A percentile compares a stretch with the other conserved stretches of the same genome.
Evolutionary conservation across 2,329 filamentous ascomycete species (phyloP).

Genomic region (Phialemoniopsis sp.): DNA sequence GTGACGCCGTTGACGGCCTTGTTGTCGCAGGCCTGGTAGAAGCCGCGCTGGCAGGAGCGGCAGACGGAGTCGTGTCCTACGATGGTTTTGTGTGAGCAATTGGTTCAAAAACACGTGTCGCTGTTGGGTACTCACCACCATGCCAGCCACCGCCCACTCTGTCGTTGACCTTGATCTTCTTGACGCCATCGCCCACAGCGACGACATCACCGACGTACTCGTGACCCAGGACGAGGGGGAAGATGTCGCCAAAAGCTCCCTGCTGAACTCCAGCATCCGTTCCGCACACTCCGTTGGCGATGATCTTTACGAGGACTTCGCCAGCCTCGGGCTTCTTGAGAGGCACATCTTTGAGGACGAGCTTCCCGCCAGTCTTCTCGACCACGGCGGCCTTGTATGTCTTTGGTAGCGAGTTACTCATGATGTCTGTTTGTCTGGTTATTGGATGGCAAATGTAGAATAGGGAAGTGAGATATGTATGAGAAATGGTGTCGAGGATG

Average conservation of each 20-base stretch:
- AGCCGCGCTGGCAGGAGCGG: slow-evolving; percentile 55
- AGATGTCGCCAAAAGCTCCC: slow-evolving; percentile 49
- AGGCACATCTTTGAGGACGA: slow-evolving; percentile 55
- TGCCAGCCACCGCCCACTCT: slow-evolving; percentile 67
- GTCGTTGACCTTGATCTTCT: slow-evolving; percentile 58
- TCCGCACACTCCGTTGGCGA: slow-evolving; percentile 70
- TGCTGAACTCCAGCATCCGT: slow-evolving; percentile 46
- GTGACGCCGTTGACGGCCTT: slow-evolving; percentile 60
- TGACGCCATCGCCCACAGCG: slow-evolving; percentile 52
- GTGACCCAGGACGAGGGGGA: slow-evolving; percentile 64
- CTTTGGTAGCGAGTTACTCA: slow-evolving; percentile 43
- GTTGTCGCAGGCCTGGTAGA: slow-evolving; percentile 67
- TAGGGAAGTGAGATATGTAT: too few relatives aligned
- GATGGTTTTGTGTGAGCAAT: too few relatives aligned
- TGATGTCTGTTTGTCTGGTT: not conserved
- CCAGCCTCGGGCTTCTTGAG: slow-evolving; percentile 51
- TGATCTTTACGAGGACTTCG: slow-evolving; percentile 66
- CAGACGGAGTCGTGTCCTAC: slow-evolving; percentile 61
- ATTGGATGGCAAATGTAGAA: too few relatives aligned
- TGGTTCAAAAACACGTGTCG: too few relatives aligned
- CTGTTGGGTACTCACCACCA: slow-evolving; percentile 50
- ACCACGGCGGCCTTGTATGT: slow-evolving; percentile 65
- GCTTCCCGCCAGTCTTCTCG: slow-evolving; percentile 42
- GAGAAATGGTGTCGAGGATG: too few relatives aligned
- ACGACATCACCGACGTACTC: slow-evolving; percentile 67